Percentiles rank a stretch among this genome's conserved stretches.
These are phyloP conservation scores for Xanthoconium stramineum DNA, from an alignment of 768 basidiomycete species.

Conservation along the genomic window DNA sequence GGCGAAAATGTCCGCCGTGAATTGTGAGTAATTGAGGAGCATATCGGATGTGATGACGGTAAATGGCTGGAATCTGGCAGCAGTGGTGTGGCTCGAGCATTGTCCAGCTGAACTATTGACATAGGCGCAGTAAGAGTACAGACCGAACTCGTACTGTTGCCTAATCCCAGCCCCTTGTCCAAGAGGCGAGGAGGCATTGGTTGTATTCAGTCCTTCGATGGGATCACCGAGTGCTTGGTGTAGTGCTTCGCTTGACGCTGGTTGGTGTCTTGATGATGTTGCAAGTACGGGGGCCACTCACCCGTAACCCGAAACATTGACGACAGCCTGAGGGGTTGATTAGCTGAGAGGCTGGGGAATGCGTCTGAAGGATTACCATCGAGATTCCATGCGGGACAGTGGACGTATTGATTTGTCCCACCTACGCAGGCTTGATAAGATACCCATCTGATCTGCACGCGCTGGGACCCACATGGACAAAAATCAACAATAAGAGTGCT, in stretches of 20 bases:
- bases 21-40: conserved; percentile 54
- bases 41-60: conserved; percentile 65
- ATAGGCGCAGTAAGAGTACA: conserved; percentile 79
- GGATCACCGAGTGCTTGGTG: conserved; percentile 50
- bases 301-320: conserved; percentile 74
- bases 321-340: conserved; percentile 46
- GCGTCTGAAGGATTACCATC: conserved; percentile 50
- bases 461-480: conserved; percentile 63
- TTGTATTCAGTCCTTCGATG: conserved; percentile 62
- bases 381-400: conserved; percentile 66
- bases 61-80: conserved; percentile 63
- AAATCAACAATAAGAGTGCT: conserved; percentile 63
- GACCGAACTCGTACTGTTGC: conserved; percentile 71
- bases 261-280: not conserved
- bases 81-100: conserved; percentile 62
- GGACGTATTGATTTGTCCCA: conserved; percentile 80
- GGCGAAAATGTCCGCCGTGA: conserved; percentile 52
- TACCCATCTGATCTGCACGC: conserved; percentile 12
- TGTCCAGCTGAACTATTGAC: conserved; percentile 54
- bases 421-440: conserved; percentile 41
- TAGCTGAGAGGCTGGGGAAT: conserved; percentile 5
- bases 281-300: conserved; percentile 30
- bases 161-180: conserved; percentile 56
- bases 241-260: conserved; percentile 45
- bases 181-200: conserved; percentile 61